Base-by-base conservation (phyloP, 805 yeast species). In the Phaffomyces opuntiae region DNA sequence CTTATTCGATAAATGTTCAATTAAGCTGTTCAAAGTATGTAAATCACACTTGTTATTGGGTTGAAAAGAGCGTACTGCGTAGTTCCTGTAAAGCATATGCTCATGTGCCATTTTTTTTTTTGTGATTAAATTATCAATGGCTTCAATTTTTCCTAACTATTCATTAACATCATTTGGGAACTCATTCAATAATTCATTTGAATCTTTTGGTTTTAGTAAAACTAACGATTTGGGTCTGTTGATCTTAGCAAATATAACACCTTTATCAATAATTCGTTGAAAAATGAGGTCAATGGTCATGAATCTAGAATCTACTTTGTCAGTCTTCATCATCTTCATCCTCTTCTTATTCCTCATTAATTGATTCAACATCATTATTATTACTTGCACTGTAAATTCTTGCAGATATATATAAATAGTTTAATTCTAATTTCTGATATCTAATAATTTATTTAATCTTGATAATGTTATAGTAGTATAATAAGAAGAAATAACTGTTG, bases 91-190 rank as follows among this genome's bases (percentile, higher is more conserved):
- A 17, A 17, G 19, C 19, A 17, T 74, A 81, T 90, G 77, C 86
- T n/a, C n/a, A n/a, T n/a, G n/a, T n/a, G n/a, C n/a, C n/a, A n/a
- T 91, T 89, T 64, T 93, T 97, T 66, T 91, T 67, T 95, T 93
- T 48, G 95, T 87, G 60, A 93, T 93, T 64, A 93, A 73, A 65
- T 93, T 99, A 44, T 96, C 97, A 54, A 93, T 85, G 40, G 93
- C 86, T 69, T 95, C 99, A 50, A 93, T 80, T 58, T 89, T 90
- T 50, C 81, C 87, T 56, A 93, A 72, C 54, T 95, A 71, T 57
- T 82, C 78, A 60, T 87, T 89, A 42, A 95, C 84, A 65, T 89
- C 93, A 54, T 75, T 73, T 40, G 95, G 80, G 99, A 99, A 93
- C 60, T 87, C 95, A 62, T 93, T 90, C 63, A 95, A 77, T 51